Evolutionary conservation across 306 rosid genomes (phyloP).

Genomic region (Alnus glutinosa): DNA sequence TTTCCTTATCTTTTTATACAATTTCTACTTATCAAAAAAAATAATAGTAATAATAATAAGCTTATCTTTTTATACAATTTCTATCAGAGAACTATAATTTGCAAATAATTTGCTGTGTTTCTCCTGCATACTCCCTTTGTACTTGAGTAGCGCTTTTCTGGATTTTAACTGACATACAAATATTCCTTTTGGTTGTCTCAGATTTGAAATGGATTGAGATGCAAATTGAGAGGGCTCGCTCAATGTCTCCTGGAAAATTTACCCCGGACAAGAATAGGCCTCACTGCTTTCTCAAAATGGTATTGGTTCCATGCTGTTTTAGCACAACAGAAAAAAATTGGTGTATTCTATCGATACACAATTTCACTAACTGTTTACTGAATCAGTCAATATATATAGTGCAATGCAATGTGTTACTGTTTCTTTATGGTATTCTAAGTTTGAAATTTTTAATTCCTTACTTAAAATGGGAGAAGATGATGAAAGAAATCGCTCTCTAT

Average conservation of each 20-base stretch:
- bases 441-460: background rate
- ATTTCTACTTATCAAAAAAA: too few species aligned
- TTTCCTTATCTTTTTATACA: too few species aligned
- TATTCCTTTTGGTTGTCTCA: conserved; percentile 40
- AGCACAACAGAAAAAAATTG: conserved; percentile 1
- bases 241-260: conserved; percentile 66
- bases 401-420: conserved; percentile 1
- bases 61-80: too few species aligned
- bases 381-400: background rate
- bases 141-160: too few species aligned
- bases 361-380: conserved; percentile 8
- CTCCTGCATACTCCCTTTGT: too few species aligned
- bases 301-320: conserved; percentile 33
- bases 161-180: background rate
- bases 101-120: too few species aligned
- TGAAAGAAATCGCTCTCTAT: background rate
- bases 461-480: background rate
- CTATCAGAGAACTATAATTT: too few species aligned
- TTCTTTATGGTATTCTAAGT: background rate
- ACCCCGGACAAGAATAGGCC: conserved; percentile 61
- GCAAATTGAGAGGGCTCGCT: conserved; percentile 70
- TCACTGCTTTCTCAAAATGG: conserved; percentile 81
- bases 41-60: too few species aligned
- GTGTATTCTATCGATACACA: background rate
- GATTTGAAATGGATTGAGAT: conserved; percentile 47